Evolutionary conservation across 768 basidiomycete species (phyloP).

Genomic region (Lepiota brunneoincarnata): DNA sequence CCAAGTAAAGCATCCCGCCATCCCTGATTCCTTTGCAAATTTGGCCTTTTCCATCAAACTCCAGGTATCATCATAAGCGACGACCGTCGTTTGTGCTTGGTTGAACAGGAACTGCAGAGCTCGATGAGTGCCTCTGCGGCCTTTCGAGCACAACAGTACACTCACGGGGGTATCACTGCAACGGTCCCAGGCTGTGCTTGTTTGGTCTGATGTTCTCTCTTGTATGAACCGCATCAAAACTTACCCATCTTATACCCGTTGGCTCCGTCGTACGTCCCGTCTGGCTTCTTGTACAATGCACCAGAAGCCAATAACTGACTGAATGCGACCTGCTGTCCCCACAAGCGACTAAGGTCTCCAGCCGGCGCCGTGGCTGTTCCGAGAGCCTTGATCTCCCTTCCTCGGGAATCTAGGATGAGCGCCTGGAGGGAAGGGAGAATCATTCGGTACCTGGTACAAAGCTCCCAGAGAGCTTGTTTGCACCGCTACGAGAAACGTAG

Average conservation of each 20-base stretch:
- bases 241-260: constrained; percentile 49
- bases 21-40: constrained; percentile 48
- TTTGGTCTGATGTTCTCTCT: neutral
- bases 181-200: constrained; percentile 55
- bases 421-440: constrained; percentile 29
- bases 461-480: constrained; percentile 29
- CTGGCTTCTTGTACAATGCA: constrained; percentile 36
- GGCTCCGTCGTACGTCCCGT: constrained; percentile 40
- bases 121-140: neutral
- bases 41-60: constrained; percentile 50
- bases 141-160: constrained; percentile 23
- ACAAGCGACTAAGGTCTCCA: constrained; percentile 42
- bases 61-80: constrained; percentile 63
- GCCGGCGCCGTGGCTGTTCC: constrained; percentile 17
- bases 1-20: constrained; percentile 58
- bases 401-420: constrained; percentile 24
- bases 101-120: constrained; percentile 39
- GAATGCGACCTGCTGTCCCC: constrained; percentile 54
- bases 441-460: constrained; percentile 11
- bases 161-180: constrained; percentile 67
- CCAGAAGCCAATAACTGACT: constrained; percentile 40
- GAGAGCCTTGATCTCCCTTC: neutral
- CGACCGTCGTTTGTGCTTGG: constrained; percentile 43
- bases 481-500: constrained; percentile 50
- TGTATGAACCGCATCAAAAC: constrained; percentile 7